Evolutionary conservation across 257 asterid species (phyloP), one percentile per base, ranked within the genome.

Genomic region (Ilex aquifolium): DNA sequence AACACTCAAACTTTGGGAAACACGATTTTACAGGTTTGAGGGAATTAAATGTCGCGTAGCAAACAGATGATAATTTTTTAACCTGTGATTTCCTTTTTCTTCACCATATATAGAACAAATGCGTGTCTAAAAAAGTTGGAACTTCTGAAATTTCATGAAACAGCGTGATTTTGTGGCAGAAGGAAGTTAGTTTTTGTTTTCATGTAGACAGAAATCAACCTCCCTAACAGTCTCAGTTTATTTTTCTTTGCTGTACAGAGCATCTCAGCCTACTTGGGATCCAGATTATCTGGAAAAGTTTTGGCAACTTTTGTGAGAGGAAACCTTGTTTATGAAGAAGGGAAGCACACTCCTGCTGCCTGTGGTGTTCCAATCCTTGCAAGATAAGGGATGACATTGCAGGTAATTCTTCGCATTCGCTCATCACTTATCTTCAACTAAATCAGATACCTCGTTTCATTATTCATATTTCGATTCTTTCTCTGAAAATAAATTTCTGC

Each of bases 201-300:
- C 40, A 36, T 36, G 5, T 4, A 36, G 8, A 36, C 8, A 36
- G 42, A 36, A 36, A 36, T 36, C 42, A 36, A 36, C 42, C 42
- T 36, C 42, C 42, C 42, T 36, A 36, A 36, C 42, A 4, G 7
- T 4, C 8, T 36, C 7, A 36, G 7, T 36, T 36, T 36, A 36
- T 36, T 36, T 36, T 29, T 12, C 32, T 53, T 9, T 21, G 57
- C 15, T 7, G 31, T 71, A 84, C 89, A 92, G 97, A 90, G 73
- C 61, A 90, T 87, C 44, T 87, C 95, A 0, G 97, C 97, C 16
- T 89, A 93, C 61, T 77, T 85, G 85, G 95, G 99, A 70, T 82
- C 95, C 13, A 90, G 80, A 67, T 88, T 93, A 11, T 31, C 75
- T 0, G 99, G 97, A 39, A 87, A 84, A 74, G 91, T 89, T 44